Evolutionary conservation across 2,329 filamentous ascomycete genomes (phyloP).

Genomic region (Verticillium albo-atrum): DNA sequence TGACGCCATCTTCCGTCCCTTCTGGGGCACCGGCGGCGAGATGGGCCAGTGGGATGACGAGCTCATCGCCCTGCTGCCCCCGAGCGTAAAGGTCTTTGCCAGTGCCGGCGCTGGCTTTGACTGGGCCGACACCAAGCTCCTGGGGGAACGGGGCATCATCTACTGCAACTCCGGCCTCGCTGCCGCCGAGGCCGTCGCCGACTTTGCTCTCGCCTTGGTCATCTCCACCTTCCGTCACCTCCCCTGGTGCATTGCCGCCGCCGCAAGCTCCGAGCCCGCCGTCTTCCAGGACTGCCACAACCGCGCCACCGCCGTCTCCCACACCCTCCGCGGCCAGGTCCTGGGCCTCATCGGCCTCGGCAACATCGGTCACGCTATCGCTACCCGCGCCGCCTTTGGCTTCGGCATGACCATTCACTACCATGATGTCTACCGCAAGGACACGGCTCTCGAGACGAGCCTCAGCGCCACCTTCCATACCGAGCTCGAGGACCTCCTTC

Average conservation of each 20-base stretch:
- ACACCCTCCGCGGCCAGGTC: constrained; percentile 56
- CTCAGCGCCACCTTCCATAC: constrained; percentile 45
- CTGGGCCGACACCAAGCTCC: constrained; percentile 57
- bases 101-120: constrained; percentile 63
- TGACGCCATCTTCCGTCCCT: constrained; percentile 52
- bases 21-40: constrained; percentile 60
- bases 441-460: constrained; percentile 32
- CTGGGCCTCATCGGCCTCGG: constrained; percentile 68
- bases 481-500: constrained; percentile 47
- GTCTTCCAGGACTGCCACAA: constrained; percentile 56
- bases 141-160: constrained; percentile 59
- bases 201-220: constrained; percentile 65
- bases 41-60: constrained; percentile 63
- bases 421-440: constrained; percentile 51
- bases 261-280: constrained; percentile 32
- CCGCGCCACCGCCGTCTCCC: constrained; percentile 52
- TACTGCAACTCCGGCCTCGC: constrained; percentile 72
- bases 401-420: constrained; percentile 67
- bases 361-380: constrained; percentile 60
- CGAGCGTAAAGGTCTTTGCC: constrained; percentile 55
- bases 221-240: constrained; percentile 66
- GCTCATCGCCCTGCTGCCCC: constrained; percentile 51
- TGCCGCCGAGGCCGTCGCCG: constrained; percentile 68
- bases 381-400: constrained; percentile 42
- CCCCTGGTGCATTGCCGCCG: constrained; percentile 57